A percentile compares a stretch with the other conserved stretches of the same genome.
phyloP scores from a whole-genome alignment of 306 rosid genomes.

The Morella rubra region DNA sequence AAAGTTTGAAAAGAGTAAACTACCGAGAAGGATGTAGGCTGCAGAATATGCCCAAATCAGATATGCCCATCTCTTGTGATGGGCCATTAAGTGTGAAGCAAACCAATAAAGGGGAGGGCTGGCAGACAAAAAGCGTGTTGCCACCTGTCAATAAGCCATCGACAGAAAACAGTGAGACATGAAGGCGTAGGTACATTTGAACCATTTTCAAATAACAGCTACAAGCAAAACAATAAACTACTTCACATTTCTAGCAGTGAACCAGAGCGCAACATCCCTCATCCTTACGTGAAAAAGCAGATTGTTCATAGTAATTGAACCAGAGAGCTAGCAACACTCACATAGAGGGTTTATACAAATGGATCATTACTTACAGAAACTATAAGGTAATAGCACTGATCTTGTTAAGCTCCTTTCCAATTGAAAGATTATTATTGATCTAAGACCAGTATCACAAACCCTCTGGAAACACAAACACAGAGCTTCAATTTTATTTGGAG shows the following conservation, averaged over 20 bases:
- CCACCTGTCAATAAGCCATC: constrained; percentile 54
- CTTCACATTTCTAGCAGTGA: background rate
- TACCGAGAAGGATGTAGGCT: constrained; percentile 82
- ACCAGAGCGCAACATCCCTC: background rate
- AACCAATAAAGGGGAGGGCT: constrained; percentile 93
- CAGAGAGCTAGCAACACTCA: background rate
- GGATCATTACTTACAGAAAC: background rate
- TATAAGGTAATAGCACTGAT: background rate
- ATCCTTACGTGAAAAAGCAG: background rate
- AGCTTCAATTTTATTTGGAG: background rate
- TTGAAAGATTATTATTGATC: background rate
- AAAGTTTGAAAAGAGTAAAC: constrained; percentile 82
- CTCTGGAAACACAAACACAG: background rate
- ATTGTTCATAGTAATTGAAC: background rate
- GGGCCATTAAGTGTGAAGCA: constrained; percentile 59
- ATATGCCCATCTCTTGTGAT: constrained; percentile 61
- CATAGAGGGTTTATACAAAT: background rate
- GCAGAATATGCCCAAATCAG: constrained; percentile 79
- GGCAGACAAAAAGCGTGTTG: constrained; percentile 88
- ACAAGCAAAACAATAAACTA: background rate
- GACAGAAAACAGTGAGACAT: constrained; percentile 8
- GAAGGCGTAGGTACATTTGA: constrained; percentile 7
- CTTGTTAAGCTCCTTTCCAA: background rate
- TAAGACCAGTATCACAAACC: background rate
- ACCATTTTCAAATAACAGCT: constrained; percentile 19